phyloP scores from a whole-genome alignment of 1,139 yeast genomes.

The Suhomyces chickasaworum region DNA sequence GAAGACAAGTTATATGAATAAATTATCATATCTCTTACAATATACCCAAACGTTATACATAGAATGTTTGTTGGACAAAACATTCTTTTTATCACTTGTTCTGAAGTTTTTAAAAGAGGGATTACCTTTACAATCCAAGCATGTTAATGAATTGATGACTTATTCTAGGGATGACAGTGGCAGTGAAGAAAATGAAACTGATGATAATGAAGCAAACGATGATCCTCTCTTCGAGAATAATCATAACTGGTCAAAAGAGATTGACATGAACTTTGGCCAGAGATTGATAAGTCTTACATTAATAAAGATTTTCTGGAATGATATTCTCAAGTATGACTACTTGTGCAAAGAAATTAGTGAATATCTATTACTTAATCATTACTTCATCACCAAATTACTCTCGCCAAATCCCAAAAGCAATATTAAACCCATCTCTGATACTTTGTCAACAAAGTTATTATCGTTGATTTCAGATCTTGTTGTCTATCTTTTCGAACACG shows the following conservation, averaged over 20 bases:
- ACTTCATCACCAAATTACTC: slow-evolving; percentile 33
- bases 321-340: slow-evolving; percentile 54
- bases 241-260: slow-evolving; percentile 13
- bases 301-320: slow-evolving; percentile 72
- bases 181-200: slow-evolving; percentile 14
- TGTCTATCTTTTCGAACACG: slow-evolving; percentile 53
- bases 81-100: slow-evolving; percentile 62
- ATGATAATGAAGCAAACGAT: slow-evolving; percentile 10
- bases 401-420: slow-evolving; percentile 1
- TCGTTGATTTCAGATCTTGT: slow-evolving; percentile 36
- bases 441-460: slow-evolving; percentile 27
- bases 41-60: slow-evolving; percentile 65
- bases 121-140: slow-evolving; percentile 43
- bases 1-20: slow-evolving; percentile 50
- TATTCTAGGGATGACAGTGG: slow-evolving; percentile 14
- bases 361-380: slow-evolving; percentile 46
- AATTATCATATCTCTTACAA: slow-evolving; percentile 60
- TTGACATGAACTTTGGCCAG: slow-evolving; percentile 40
- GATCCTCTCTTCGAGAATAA: slow-evolving; percentile 1
- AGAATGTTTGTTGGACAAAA: slow-evolving; percentile 66
- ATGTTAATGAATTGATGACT: slow-evolving; percentile 22
- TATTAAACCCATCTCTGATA: slow-evolving; percentile 10
- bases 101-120: slow-evolving; percentile 57
- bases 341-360: slow-evolving; percentile 64
- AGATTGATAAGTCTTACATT: slow-evolving; percentile 52